A percentile compares a stretch with the other conserved stretches of the same genome.
Conservation (phyloP, 768 basidiomycete species). For the Cystofilobasidium bisporidii region DNA sequence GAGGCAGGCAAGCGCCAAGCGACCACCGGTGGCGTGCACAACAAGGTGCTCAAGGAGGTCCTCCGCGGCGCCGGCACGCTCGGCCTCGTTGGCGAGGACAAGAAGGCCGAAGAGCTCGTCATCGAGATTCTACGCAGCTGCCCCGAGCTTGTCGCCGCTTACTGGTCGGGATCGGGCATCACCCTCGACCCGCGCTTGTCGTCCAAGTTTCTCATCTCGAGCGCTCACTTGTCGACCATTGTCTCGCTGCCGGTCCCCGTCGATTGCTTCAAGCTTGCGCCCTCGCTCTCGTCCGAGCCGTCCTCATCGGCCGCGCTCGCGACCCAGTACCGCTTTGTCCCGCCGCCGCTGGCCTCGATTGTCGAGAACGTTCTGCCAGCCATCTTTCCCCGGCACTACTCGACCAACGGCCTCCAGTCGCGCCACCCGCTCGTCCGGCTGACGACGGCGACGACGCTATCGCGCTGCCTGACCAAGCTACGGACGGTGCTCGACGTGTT, state of each 20-base stretch:
- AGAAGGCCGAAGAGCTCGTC: constrained; percentile 71
- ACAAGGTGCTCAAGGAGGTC: constrained; percentile 70
- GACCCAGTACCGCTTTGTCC: constrained; percentile 51
- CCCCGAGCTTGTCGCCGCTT: constrained; percentile 77
- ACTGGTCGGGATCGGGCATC: constrained; percentile 58
- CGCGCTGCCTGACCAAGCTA: constrained; percentile 66
- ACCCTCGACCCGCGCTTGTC: constrained; percentile 78
- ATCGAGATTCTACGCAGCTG: constrained; percentile 69
- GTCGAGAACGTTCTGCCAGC: constrained; percentile 73
- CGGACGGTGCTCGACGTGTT: constrained; percentile 49
- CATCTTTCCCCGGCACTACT: constrained; percentile 55
- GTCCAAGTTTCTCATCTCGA: constrained; percentile 74
- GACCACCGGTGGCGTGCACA: constrained; percentile 46
- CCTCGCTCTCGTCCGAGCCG: constrained; percentile 36
- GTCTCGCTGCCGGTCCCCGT: constrained; percentile 66
- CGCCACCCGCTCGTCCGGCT: constrained; percentile 67
- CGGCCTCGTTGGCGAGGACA: constrained; percentile 69
- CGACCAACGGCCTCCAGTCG: constrained; percentile 74
- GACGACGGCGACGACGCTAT: constrained; percentile 66
- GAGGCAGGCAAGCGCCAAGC: constrained; percentile 35
- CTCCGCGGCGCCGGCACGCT: constrained; percentile 52
- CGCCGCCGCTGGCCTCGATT: constrained; percentile 61
- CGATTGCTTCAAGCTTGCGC: constrained; percentile 50
- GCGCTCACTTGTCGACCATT: constrained; percentile 66
- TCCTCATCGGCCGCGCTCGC: constrained; percentile 29